Base-by-base conservation (phyloP, 768 basidiomycete genomes). In the Xerocomus spinulosus region DNA sequence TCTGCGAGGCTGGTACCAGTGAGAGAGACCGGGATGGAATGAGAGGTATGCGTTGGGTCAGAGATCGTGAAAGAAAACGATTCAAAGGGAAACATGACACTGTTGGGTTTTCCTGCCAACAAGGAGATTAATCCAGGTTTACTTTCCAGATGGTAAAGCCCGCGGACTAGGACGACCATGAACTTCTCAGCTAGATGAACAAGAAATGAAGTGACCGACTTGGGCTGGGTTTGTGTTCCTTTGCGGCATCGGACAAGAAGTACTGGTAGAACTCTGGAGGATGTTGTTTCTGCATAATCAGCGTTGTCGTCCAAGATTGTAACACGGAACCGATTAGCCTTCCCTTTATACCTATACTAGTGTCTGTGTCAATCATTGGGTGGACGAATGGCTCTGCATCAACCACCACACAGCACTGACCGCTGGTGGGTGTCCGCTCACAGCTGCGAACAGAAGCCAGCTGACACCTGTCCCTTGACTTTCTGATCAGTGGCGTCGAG, bases 81-180 rank as follows among this genome's bases (percentile, higher is more conserved):
- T 2, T 83, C 82, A 70, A 98, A 89, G 2, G 95, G 95, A 71
- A 97, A 98, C 17, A 90, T 87, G n/a, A 76, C 72, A 8, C 83
- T 76, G 60, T 95, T 94, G 6, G 95, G 95, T 66, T 94, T 92
- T 23, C 95, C 95, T 0, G 92, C 93, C 7, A 94, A 79, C 26
- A 93, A 65, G 3, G 86, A 89, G 46, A 93, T 82, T 30, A 90
- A 63, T 0, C 88, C 88, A 0, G 92, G 91, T 1, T 71, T 77
- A 18, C 75, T 74, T 67, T 97, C 95, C 23, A 93, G 74, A 0
- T 83, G 90, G 48, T 81, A 77, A n/a, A 95, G 75, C 13, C 81
- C 66, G 52, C 83, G 74, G 48, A 87, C 83, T 87, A 53, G 42
- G 53, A 47, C 7, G 37, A 39, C 18, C 20, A 18, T 56, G 18